Base-by-base conservation (phyloP, 306 rosid genomes). In the Quercus robur region DNA sequence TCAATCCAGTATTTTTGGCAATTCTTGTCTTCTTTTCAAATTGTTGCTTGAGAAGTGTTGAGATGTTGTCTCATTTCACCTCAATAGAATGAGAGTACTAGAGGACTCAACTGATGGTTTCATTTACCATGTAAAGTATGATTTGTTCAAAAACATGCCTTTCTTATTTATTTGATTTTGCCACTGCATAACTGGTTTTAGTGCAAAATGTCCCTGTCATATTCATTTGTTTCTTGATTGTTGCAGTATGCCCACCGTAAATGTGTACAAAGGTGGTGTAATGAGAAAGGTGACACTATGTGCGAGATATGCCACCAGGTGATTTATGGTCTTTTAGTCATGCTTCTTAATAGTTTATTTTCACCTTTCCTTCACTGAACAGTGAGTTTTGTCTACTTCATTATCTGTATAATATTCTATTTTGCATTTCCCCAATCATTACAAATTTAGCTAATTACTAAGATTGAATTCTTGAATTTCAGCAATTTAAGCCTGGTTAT, bases 281-380 rank as follows among this genome's bases (percentile, higher is more conserved):
- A 96, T 77, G 99, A 93, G 88, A 96, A 96, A 84, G 97, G 99
- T 41, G 91, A 96, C 84, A 93, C 94, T 49, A 74, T 82, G 21
- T 96, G 99, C 80, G 99, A 96, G 89, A 96, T 96, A 85, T 96
- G 99, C 86, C 98, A 87, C 73, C 94, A 95, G 97, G 99, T 91
- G 83, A 70, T 77, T 80, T 81, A 21, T 56, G 26, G n/a, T 71
- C 44, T 61, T 68, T 35, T 17, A 25, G 3, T 73, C 20, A 67
- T 54, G 56, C 71, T 78, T 63, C 70, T 69, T 3, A 51, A n/a
- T 70, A 54, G 18, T 66, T 82, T 74, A 63, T 54, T 5, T 51
- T 9, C 38, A 41, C 66, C 64, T 38, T 57, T 80, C 14, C 15
- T 3, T 49, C 54, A 12, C 54, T 49, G 54, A 12, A 49, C 14